Percentiles rank a stretch among this genome's conserved stretches.
Conservation (phyloP, 768 basidiomycete species). For the Zangia roseola region DNA sequence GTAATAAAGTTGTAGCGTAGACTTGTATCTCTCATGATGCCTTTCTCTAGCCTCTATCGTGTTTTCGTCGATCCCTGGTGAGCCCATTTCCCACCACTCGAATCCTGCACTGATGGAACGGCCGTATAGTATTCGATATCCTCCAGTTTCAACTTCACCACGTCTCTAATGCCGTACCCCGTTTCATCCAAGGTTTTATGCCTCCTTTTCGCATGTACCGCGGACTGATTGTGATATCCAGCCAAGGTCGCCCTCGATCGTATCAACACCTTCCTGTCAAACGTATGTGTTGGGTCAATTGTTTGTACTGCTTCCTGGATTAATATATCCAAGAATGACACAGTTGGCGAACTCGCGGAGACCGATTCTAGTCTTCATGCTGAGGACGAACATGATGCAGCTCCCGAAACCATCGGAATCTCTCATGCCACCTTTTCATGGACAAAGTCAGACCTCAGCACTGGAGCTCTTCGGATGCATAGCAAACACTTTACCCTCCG, state of each 20-base stretch:
- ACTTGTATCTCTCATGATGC: background rate
- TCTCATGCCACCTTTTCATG: conserved; percentile 9
- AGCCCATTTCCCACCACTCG: background rate
- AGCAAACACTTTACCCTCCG: conserved; percentile 46
- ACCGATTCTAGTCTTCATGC: background rate
- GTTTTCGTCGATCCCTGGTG: conserved; percentile 9
- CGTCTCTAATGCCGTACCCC: background rate
- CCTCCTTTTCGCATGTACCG: conserved; percentile 9
- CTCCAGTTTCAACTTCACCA: background rate
- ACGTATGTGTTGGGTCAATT: background rate
- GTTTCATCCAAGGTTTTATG: conserved; percentile 6
- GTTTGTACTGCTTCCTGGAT: background rate
- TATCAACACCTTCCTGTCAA: conserved; percentile 4
- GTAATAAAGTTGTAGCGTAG: background rate
- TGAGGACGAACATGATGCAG: background rate
- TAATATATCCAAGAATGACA: conserved; percentile 3
- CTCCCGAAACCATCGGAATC: conserved; percentile 1
- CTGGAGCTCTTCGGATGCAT: background rate
- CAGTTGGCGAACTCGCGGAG: background rate
- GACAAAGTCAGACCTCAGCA: background rate
- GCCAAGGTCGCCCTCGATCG: conserved; percentile 11
- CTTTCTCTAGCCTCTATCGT: conserved; percentile 7
- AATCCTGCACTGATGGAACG: background rate
- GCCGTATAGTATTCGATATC: conserved; percentile 1
- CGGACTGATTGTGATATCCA: conserved; percentile 13